Evolutionary conservation across 1,284 basidiomycete species (phyloP).

Genomic region (Lignosus rhinocerotis): DNA sequence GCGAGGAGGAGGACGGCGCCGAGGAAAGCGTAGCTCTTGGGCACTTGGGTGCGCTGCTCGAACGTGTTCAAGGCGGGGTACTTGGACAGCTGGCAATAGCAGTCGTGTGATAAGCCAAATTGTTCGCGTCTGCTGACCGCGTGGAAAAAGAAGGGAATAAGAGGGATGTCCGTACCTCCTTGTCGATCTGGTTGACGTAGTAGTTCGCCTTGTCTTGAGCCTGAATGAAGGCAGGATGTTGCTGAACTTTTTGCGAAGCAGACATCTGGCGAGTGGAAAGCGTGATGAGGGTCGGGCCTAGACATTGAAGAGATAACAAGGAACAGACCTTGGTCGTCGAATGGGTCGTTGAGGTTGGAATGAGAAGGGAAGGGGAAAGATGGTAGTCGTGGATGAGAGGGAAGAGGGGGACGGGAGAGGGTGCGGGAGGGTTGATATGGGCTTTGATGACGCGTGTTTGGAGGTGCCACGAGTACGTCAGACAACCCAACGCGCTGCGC

Average conservation of each 20-base stretch:
- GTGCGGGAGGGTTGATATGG: slow-evolving; percentile 43
- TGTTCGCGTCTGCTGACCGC: not conserved
- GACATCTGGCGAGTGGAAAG: slow-evolving; percentile 57
- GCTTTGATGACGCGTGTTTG: slow-evolving; percentile 52
- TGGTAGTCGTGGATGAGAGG: slow-evolving; percentile 22
- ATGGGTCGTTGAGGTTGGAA: slow-evolving; percentile 14
- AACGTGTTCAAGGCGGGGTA: slow-evolving; percentile 84
- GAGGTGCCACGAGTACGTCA: slow-evolving; percentile 36
- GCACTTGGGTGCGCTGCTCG: slow-evolving; percentile 89
- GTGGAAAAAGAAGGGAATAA: not conserved
- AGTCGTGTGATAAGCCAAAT: slow-evolving; percentile 24
- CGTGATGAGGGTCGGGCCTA: slow-evolving; percentile 5
- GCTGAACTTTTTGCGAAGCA: slow-evolving; percentile 72
- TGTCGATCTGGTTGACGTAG: slow-evolving; percentile 87
- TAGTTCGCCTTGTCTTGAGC: slow-evolving; percentile 74
- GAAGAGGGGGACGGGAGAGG: slow-evolving; percentile 13
- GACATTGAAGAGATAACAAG: not conserved
- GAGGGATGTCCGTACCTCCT: slow-evolving; percentile 67
- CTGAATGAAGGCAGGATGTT: slow-evolving; percentile 84
- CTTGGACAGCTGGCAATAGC: slow-evolving; percentile 73
- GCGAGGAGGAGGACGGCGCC: slow-evolving; percentile 67
- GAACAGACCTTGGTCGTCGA: slow-evolving; percentile 20
- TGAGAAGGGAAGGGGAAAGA: slow-evolving; percentile 6
- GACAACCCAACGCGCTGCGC: slow-evolving; percentile 11
- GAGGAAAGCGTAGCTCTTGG: slow-evolving; percentile 90